phyloP scores from a whole-genome alignment of 495 filamentous ascomycete species.

The Staphylotrichum longicolle region DNA sequence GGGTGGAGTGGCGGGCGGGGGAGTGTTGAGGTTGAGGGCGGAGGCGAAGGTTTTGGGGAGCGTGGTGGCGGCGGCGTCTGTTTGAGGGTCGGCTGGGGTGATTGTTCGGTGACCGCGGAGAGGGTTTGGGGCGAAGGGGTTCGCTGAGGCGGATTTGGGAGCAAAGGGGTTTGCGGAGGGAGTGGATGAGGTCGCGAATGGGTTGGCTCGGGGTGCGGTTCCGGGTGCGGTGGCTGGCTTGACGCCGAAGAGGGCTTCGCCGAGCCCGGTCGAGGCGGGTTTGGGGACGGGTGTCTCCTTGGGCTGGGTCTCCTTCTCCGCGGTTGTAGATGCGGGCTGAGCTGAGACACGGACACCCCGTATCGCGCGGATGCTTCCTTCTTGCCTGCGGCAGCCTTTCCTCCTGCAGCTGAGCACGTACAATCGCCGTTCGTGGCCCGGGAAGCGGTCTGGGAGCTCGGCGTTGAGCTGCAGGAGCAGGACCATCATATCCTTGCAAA shows the following conservation, averaged over 20 bases:
- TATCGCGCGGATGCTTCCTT: slow-evolving; percentile 72
- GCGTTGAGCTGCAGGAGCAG: slow-evolving; percentile 89
- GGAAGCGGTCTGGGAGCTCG: slow-evolving; percentile 81
- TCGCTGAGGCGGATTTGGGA: slow-evolving; percentile 30
- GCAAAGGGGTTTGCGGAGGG: slow-evolving; percentile 38
- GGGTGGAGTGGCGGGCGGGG: slow-evolving; percentile 38
- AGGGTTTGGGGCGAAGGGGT: slow-evolving; percentile 36
- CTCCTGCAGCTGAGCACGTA: slow-evolving; percentile 79
- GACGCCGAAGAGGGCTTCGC: slow-evolving; percentile 56
- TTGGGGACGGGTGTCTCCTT: slow-evolving; percentile 21
- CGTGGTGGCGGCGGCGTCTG: slow-evolving; percentile 11
- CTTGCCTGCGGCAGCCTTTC: slow-evolving; percentile 78
- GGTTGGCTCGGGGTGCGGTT: slow-evolving; percentile 41
- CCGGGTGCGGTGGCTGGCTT: slow-evolving; percentile 33
- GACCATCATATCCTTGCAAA: slow-evolving; percentile 80
- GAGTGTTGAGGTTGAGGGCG: slow-evolving; percentile 49
- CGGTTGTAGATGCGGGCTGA: slow-evolving; percentile 14
- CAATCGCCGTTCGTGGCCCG: slow-evolving; percentile 77
- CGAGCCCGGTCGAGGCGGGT: slow-evolving; percentile 38
- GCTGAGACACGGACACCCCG: slow-evolving; percentile 58
- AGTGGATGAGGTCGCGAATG: slow-evolving; percentile 45
- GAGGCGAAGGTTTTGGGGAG: slow-evolving; percentile 73
- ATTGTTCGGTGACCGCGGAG: slow-evolving; percentile 12
- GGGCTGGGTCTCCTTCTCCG: slow-evolving; percentile 24
- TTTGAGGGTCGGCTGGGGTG: slow-evolving; percentile 26